These are phyloP conservation scores for Trametes cinnabarina DNA, from an alignment of 768 basidiomycete genomes.

Conservation along the genomic window DNA sequence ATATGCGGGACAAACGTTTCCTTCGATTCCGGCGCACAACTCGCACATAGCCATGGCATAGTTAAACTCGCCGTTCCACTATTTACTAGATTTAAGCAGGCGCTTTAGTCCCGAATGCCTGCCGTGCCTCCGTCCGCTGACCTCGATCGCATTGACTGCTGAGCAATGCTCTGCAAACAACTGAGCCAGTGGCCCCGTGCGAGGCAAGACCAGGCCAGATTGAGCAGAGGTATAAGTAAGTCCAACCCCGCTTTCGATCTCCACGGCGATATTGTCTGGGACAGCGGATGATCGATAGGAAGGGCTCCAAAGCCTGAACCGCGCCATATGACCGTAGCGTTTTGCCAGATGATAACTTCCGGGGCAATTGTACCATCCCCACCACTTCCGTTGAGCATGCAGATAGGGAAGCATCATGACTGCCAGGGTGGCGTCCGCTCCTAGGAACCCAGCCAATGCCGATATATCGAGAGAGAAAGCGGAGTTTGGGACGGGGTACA, in stretches of 20 bases:
- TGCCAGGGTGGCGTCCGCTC: slow-evolving; percentile 8
- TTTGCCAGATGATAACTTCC: slow-evolving; percentile 12
- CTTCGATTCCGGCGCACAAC: no score
- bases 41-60: no score
- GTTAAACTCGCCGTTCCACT: no score
- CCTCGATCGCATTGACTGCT: not conserved
- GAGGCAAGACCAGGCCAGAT: not conserved
- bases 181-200: not conserved
- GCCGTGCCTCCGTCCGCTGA: not conserved
- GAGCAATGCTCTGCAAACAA: not conserved
- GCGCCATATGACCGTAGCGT: slow-evolving; percentile 11
- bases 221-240: not conserved
- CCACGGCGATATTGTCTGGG: not conserved
- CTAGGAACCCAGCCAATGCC: slow-evolving; percentile 8
- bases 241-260: not conserved
- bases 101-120: no score
- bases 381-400: slow-evolving; percentile 9
- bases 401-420: slow-evolving; percentile 13
- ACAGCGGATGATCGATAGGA: not conserved
- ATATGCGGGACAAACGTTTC: no score
- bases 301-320: slow-evolving; percentile 4
- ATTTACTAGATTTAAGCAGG: no score
- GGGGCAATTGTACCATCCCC: slow-evolving; percentile 16
- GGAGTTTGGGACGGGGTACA: not conserved
- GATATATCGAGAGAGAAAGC: slow-evolving; percentile 7